A percentile compares a stretch with the other conserved stretches of the same genome.
Evolutionary conservation across 352 stramenopile genomes (phyloP).

Genomic region (Pythium aristosporum): DNA sequence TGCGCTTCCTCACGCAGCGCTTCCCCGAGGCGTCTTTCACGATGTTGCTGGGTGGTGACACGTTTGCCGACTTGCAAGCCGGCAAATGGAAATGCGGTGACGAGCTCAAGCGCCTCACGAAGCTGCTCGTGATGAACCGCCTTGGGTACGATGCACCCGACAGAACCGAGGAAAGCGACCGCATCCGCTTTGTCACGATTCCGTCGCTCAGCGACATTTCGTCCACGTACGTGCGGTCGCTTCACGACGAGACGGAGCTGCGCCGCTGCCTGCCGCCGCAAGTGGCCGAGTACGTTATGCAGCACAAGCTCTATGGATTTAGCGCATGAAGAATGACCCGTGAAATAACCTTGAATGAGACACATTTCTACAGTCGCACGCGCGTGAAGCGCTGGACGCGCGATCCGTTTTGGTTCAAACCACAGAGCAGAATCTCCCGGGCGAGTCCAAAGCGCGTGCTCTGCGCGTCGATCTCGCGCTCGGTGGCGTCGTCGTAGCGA

Average conservation of each 20-base stretch:
- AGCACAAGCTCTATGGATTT: slow-evolving; percentile 77
- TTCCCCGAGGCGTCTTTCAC: slow-evolving; percentile 59
- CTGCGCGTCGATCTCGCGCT: slow-evolving; percentile 65
- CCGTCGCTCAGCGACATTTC: slow-evolving; percentile 70
- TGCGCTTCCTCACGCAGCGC: slow-evolving; percentile 46
- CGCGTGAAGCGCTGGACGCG: slow-evolving; percentile 62
- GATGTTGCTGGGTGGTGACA: slow-evolving; percentile 81
- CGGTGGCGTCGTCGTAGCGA: slow-evolving; percentile 67
- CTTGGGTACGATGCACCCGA: slow-evolving; percentile 45
- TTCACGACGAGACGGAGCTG: slow-evolving; percentile 38
- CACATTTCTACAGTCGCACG: slow-evolving; percentile 14
- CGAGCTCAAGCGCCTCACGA: slow-evolving; percentile 62
- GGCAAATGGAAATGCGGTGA: slow-evolving; percentile 88
- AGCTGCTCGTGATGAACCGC: slow-evolving; percentile 72
- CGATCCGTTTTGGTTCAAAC: slow-evolving; percentile 35
- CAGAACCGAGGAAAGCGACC: slow-evolving; percentile 1
- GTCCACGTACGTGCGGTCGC: slow-evolving; percentile 61
- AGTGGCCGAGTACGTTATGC: slow-evolving; percentile 80
- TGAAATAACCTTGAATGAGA: background rate
- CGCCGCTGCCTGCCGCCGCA: slow-evolving; percentile 38
- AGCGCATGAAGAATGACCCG: slow-evolving; percentile 20
- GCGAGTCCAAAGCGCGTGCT: slow-evolving; percentile 45
- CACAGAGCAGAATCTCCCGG: slow-evolving; percentile 48
- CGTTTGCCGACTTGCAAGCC: slow-evolving; percentile 73
- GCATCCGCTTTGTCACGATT: slow-evolving; percentile 55